phyloP scores from a whole-genome alignment of 345 rosid species.

The Limnanthes douglasii region DNA sequence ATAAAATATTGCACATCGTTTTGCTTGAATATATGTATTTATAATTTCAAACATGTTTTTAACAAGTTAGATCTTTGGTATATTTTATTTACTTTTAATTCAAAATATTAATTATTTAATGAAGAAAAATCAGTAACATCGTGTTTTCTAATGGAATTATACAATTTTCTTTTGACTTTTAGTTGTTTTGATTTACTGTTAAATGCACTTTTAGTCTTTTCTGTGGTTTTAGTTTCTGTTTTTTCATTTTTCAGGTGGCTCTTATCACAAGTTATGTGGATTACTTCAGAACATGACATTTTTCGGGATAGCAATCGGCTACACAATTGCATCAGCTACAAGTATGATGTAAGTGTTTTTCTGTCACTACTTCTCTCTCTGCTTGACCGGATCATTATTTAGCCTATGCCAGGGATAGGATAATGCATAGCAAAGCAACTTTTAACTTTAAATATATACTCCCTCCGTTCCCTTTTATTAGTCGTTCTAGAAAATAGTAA shows the following conservation, averaged over 20 bases:
- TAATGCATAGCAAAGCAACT: too few relatives aligned
- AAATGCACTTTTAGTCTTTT: background rate
- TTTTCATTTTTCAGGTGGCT: slow-evolving; percentile 10
- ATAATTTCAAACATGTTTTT: too few relatives aligned
- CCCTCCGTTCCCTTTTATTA: too few relatives aligned
- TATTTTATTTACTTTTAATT: background rate
- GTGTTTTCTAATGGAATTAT: too few relatives aligned
- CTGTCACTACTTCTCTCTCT: background rate
- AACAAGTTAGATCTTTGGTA: background rate
- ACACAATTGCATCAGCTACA: slow-evolving; percentile 32
- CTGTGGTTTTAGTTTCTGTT: background rate
- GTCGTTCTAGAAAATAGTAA: too few relatives aligned
- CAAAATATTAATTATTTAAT: background rate
- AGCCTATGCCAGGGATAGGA: too few relatives aligned
- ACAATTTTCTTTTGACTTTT: background rate
- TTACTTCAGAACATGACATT: slow-evolving; percentile 19
- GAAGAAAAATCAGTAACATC: background rate
- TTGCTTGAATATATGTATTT: too few relatives aligned
- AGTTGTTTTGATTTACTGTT: too few relatives aligned
- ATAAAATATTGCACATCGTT: too few relatives aligned
- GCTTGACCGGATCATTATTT: too few relatives aligned
- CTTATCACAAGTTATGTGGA: slow-evolving; percentile 20
- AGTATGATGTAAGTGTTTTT: slow-evolving; percentile 27
- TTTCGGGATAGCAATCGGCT: slow-evolving; percentile 31
- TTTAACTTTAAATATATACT: too few relatives aligned